These are phyloP conservation scores for Glebionis coronaria DNA, from an alignment of 129 eudicot species.

Conservation along the genomic window DNA sequence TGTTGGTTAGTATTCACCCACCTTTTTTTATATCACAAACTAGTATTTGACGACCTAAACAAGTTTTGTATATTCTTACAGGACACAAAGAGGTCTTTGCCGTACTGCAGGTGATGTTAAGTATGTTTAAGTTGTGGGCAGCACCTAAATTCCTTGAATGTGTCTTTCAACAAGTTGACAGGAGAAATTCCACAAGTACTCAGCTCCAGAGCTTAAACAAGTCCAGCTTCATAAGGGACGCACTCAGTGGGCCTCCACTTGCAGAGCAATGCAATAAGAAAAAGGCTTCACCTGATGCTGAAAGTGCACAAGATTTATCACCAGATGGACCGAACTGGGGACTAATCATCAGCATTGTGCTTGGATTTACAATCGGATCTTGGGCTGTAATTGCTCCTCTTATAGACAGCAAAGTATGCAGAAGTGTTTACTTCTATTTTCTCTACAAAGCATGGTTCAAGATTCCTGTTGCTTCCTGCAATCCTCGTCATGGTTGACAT, in stretches of 20 bases:
- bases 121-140: too few relatives aligned
- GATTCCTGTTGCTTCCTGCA: background rate
- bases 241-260: slow-evolving; percentile 39
- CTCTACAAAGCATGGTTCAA: background rate
- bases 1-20: too few relatives aligned
- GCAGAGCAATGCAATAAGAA: slow-evolving; percentile 3
- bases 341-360: slow-evolving; percentile 9
- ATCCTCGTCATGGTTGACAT: too few relatives aligned
- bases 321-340: slow-evolving; percentile 3
- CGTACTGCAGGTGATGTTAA: too few relatives aligned
- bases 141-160: slow-evolving; percentile 32
- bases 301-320: background rate
- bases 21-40: too few relatives aligned
- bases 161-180: slow-evolving; percentile 35
- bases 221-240: slow-evolving; percentile 30
- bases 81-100: too few relatives aligned
- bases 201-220: slow-evolving; percentile 43
- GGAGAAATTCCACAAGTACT: slow-evolving; percentile 42
- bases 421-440: slow-evolving; percentile 18
- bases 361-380: slow-evolving; percentile 20
- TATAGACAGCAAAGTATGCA: slow-evolving; percentile 3
- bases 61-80: too few relatives aligned
- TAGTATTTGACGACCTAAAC: too few relatives aligned
- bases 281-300: background rate
- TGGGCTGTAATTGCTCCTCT: slow-evolving; percentile 22